Evolutionary conservation across 768 basidiomycete species (phyloP), one percentile per base, ranked within the genome.

Genomic region (Lepiota subincarnata): DNA sequence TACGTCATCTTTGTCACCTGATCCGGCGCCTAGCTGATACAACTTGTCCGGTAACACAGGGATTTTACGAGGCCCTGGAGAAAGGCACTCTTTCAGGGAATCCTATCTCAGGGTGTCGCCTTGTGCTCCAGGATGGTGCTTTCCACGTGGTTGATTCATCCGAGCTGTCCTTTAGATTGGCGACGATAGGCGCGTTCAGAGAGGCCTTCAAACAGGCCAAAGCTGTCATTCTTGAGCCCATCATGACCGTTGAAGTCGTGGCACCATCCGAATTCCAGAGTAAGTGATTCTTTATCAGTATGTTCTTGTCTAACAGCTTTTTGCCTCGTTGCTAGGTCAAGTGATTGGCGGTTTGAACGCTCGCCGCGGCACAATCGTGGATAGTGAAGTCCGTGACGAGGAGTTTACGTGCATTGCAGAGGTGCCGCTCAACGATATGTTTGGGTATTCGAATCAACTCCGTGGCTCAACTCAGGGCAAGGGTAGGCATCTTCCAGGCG

Each of bases 191-290:
- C 49, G 95, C 94, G 0, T 95, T 98, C 80, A 82, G 90, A 49
- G 96, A 98, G 62, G 84, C 86, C 3, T 98, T 89, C 76, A 75
- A 76, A 58, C 79, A 79, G 58, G 86, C 91, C 41, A 75, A 74
- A 48, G 85, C 92, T 0, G 85, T 92, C 48, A 87, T 99, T 52
- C 73, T 99, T 37, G 96, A 99, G 66, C 96, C 96, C n/a, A 87
- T 98, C 71, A 99, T 99, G 96, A 90, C 82, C 13, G 96, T 99
- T 35, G 96, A 99, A 63, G 92, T 98, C 22, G 87, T 98, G 36
- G 95, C 96, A 0, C 97, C 97, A 2, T 77, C 82, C 11, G 97
- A 99, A 66, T 99, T 98, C 80, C 97, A 99, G 68, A 88, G 89
- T 79, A 66, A 48, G 76, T 73, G 13, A 16, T 38, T 18, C 10